Percentiles rank a stretch among this genome's conserved stretches.
phyloP scores from a whole-genome alignment of 352 stramenopile species.

The Pythium plurisporium region DNA sequence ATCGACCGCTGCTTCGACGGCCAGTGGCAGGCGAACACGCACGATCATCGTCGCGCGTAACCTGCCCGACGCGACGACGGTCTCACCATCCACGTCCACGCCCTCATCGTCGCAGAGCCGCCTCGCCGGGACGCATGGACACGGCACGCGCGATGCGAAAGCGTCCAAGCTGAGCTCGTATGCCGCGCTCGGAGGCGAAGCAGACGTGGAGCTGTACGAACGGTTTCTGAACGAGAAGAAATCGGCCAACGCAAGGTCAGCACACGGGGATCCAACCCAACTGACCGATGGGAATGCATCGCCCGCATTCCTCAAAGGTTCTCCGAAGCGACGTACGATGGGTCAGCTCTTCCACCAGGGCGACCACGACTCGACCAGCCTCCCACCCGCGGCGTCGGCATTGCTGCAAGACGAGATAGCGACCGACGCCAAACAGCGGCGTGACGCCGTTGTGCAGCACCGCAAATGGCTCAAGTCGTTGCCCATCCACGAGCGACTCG shows the following conservation, averaged over 20 bases:
- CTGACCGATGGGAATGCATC: neutral
- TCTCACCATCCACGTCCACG: slow-evolving; percentile 1
- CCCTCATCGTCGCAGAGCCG: neutral
- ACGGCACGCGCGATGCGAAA: slow-evolving; percentile 21
- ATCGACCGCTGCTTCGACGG: slow-evolving; percentile 32
- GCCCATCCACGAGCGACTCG: slow-evolving; percentile 65
- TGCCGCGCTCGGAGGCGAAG: slow-evolving; percentile 47
- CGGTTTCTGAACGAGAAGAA: slow-evolving; percentile 50
- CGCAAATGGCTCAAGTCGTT: slow-evolving; percentile 67
- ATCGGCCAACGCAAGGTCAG: neutral
- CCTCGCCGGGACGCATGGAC: neutral
- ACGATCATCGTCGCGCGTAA: slow-evolving; percentile 54
- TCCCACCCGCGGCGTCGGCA: neutral
- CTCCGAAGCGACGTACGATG: slow-evolving; percentile 17
- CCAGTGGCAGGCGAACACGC: slow-evolving; percentile 34
- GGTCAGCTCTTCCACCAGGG: slow-evolving; percentile 3
- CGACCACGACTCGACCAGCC: neutral
- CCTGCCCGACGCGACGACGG: slow-evolving; percentile 21
- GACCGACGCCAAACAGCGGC: slow-evolving; percentile 36
- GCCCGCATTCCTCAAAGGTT: slow-evolving; percentile 27
- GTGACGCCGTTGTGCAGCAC: slow-evolving; percentile 39
- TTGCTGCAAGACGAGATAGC: slow-evolving; percentile 7
- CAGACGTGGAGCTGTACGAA: slow-evolving; percentile 60
- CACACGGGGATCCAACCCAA: neutral
- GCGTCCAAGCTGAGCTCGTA: slow-evolving; percentile 51